Evolutionary conservation across 176 grass and related monocot species (phyloP).

Genomic region (Oropetium thomaeum): DNA sequence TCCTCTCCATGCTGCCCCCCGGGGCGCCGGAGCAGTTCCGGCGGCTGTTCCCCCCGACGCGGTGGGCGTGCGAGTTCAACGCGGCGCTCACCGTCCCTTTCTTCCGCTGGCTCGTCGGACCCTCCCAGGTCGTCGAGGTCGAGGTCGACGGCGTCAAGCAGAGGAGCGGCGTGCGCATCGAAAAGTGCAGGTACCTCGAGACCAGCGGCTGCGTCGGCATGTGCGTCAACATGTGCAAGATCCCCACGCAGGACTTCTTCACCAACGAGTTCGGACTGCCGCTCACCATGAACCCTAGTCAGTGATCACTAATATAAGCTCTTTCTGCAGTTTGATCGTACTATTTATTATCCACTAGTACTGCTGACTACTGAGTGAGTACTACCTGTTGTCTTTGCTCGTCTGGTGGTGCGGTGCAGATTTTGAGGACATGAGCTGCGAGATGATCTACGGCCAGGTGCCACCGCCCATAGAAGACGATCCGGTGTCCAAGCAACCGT

Average conservation of each 20-base stretch:
- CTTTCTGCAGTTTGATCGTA: too few species aligned
- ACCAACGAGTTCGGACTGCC: slow-evolving; percentile 92
- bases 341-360: too few species aligned
- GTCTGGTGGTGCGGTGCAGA: too few species aligned
- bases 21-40: slow-evolving; percentile 79
- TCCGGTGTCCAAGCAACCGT: slow-evolving; percentile 73
- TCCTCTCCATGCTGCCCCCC: slow-evolving; percentile 83
- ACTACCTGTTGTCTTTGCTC: not conserved
- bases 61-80: slow-evolving; percentile 93
- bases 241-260: slow-evolving; percentile 88
- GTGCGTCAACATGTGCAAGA: slow-evolving; percentile 97
- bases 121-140: slow-evolving; percentile 77
- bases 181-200: slow-evolving; percentile 92
- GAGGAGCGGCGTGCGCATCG: slow-evolving; percentile 70
- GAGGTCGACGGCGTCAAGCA: slow-evolving; percentile 75
- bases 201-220: slow-evolving; percentile 88
- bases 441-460: slow-evolving; percentile 87
- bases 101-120: slow-evolving; percentile 92
- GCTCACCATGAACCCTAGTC: slow-evolving; percentile 98
- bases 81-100: slow-evolving; percentile 84
- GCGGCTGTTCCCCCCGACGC: slow-evolving; percentile 73
- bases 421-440: slow-evolving; percentile 98
- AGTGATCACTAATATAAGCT: not conserved
- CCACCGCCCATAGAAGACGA: slow-evolving; percentile 86
- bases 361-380: too few species aligned